These are phyloP conservation scores for Scheffersomyces amazonensis DNA, from an alignment of 805 yeast species.

Conservation along the genomic window DNA sequence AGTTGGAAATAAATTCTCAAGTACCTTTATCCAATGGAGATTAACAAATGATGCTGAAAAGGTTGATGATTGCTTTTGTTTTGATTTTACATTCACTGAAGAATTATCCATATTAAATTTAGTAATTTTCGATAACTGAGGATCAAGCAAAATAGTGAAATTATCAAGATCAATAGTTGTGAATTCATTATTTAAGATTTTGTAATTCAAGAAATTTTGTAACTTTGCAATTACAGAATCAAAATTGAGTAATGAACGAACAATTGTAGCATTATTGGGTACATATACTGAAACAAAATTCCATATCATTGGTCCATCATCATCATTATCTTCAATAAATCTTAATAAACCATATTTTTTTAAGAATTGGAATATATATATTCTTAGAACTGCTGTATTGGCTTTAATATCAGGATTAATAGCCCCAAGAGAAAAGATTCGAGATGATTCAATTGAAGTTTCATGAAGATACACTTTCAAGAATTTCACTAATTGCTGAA, in stretches of 20 bases:
- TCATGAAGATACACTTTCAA: slow-evolving; percentile 58
- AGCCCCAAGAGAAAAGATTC: slow-evolving; percentile 66
- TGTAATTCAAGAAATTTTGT: slow-evolving; percentile 51
- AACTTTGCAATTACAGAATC: neutral
- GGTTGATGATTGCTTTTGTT: neutral
- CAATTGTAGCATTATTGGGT: slow-evolving; percentile 36
- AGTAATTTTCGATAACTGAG: slow-evolving; percentile 8
- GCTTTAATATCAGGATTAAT: slow-evolving; percentile 64
- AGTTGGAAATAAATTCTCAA: slow-evolving; percentile 46
- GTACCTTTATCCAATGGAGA: slow-evolving; percentile 52
- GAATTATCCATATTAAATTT: neutral
- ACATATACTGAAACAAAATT: slow-evolving; percentile 56
- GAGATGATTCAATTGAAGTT: slow-evolving; percentile 57
- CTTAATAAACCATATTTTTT: slow-evolving; percentile 45
- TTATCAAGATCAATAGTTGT: slow-evolving; percentile 42
- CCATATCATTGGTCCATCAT: slow-evolving; percentile 66
- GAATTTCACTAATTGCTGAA: slow-evolving; percentile 57
- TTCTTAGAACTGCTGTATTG: slow-evolving; percentile 48
- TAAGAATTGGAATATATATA: slow-evolving; percentile 49
- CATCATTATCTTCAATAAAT: slow-evolving; percentile 42
- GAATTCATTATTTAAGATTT: slow-evolving; percentile 49
- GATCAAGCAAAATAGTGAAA: slow-evolving; percentile 48
- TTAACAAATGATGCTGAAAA: slow-evolving; percentile 58
- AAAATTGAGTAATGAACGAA: slow-evolving; percentile 39
- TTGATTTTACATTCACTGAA: neutral